phyloP scores from a whole-genome alignment of 2,329 filamentous ascomycete genomes.

The Aspergillus fijiensis region DNA sequence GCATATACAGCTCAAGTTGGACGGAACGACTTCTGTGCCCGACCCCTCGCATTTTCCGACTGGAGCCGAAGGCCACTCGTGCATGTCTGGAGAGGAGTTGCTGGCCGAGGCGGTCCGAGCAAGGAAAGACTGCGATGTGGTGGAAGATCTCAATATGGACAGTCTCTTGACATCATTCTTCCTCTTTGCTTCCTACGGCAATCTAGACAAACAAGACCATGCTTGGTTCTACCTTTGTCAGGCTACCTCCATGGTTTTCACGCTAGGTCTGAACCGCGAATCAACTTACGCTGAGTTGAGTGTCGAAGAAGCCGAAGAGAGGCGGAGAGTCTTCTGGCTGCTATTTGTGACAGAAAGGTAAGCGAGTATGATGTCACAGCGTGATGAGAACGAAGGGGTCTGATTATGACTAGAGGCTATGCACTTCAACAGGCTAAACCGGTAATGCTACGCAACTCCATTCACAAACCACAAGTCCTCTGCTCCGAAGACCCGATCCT shows the following conservation, averaged over 20 bases:
- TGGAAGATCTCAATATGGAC: slow-evolving; percentile 43
- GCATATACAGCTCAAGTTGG: slow-evolving; percentile 46
- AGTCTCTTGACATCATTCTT: slow-evolving; percentile 71
- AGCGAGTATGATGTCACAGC: slow-evolving; percentile 15
- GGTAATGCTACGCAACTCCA: slow-evolving; percentile 67
- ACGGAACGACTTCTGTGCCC: slow-evolving; percentile 28
- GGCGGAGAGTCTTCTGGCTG: slow-evolving; percentile 70
- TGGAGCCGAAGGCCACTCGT: slow-evolving; percentile 56
- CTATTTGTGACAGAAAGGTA: slow-evolving; percentile 70
- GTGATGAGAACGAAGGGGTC: not conserved
- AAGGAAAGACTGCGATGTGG: slow-evolving; percentile 41
- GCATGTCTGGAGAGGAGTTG: slow-evolving; percentile 64
- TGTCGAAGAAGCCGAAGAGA: slow-evolving; percentile 60
- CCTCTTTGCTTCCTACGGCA: slow-evolving; percentile 70
- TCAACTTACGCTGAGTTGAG: slow-evolving; percentile 49
- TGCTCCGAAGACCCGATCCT: slow-evolving; percentile 55
- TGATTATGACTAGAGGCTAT: slow-evolving; percentile 56
- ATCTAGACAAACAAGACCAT: slow-evolving; percentile 69
- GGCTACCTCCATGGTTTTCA: slow-evolving; percentile 64
- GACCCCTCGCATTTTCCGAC: slow-evolving; percentile 36
- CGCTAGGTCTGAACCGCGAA: slow-evolving; percentile 46
- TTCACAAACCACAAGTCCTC: slow-evolving; percentile 61
- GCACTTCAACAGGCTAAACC: slow-evolving; percentile 69
- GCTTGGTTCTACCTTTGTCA: slow-evolving; percentile 80
- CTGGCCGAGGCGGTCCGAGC: slow-evolving; percentile 61